Percentiles rank a stretch among this genome's conserved stretches.
Evolutionary conservation across 2,329 filamentous ascomycete species (phyloP).

Genomic region (Colletotrichum musicola): DNA sequence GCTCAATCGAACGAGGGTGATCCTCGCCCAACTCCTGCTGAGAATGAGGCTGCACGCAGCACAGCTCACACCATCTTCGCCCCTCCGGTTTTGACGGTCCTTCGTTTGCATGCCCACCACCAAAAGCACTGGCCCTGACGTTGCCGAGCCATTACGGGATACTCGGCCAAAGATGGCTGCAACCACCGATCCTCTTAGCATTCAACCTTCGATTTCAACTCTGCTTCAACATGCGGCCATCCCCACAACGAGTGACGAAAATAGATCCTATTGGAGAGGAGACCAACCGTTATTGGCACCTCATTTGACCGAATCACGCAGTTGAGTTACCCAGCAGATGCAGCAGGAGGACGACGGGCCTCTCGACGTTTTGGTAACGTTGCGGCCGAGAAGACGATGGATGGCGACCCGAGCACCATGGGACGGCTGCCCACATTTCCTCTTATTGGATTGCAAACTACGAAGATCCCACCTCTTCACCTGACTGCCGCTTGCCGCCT

Average conservation of each 20-base stretch:
- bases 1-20: conserved; percentile 24
- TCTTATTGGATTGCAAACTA: conserved; percentile 2
- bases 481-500: conserved; percentile 22
- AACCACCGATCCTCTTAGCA: background rate
- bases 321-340: background rate
- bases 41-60: conserved; percentile 40
- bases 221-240: background rate
- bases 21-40: conserved; percentile 34
- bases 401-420: background rate
- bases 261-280: background rate
- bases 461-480: conserved; percentile 4
- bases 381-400: background rate
- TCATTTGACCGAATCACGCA: background rate
- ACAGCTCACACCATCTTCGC: conserved; percentile 33
- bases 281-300: background rate
- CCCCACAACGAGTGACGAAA: background rate
- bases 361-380: background rate
- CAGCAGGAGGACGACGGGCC: background rate
- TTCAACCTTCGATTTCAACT: conserved; percentile 7
- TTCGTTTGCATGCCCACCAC: conserved; percentile 20
- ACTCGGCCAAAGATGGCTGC: conserved; percentile 1
- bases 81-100: conserved; percentile 32
- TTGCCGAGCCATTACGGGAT: background rate
- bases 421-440: conserved; percentile 1
- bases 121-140: conserved; percentile 3